A percentile compares a stretch with the other conserved stretches of the same genome.
phyloP scores from a whole-genome alignment of 805 yeast species.

The Cyberlindnera bimundalis region DNA sequence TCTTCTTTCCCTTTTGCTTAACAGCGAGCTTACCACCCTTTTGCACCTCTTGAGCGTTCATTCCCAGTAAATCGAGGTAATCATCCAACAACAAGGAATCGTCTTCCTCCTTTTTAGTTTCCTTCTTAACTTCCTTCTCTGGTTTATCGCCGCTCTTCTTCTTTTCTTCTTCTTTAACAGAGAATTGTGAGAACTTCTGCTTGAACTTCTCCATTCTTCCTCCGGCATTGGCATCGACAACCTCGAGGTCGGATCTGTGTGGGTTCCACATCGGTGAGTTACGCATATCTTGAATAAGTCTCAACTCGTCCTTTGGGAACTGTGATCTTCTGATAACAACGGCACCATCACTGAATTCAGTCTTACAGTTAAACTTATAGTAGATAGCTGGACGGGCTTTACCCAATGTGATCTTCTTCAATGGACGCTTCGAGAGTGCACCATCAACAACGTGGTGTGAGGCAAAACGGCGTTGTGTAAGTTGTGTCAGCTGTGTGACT shows the following conservation, averaged over 20 bases:
- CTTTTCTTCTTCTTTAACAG: constrained; percentile 33
- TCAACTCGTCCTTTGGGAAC: constrained; percentile 80
- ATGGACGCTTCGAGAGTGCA: constrained; percentile 48
- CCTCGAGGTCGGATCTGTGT: constrained; percentile 68
- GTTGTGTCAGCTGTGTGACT: not conserved
- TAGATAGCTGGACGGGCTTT: constrained; percentile 93
- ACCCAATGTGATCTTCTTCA: constrained; percentile 68
- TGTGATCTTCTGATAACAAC: constrained; percentile 80
- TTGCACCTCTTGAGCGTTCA: constrained; percentile 50
- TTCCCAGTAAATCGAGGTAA: constrained; percentile 58
- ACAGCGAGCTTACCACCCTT: constrained; percentile 51
- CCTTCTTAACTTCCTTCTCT: constrained; percentile 8
- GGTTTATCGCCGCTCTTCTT: constrained; percentile 17
- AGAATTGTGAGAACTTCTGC: constrained; percentile 56
- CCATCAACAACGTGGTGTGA: constrained; percentile 21
- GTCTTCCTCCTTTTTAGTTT: constrained; percentile 7
- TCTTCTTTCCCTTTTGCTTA: constrained; percentile 43
- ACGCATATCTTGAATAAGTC: constrained; percentile 87
- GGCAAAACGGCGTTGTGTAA: constrained; percentile 12
- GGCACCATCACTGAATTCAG: constrained; percentile 94
- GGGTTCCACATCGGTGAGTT: constrained; percentile 88
- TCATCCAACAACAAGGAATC: constrained; percentile 36
- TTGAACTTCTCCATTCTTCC: constrained; percentile 77
- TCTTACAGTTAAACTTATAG: constrained; percentile 80
- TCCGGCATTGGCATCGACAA: constrained; percentile 76